Conservation (phyloP, 768 basidiomycete genomes). For the Lentinula guzmanii region DNA sequence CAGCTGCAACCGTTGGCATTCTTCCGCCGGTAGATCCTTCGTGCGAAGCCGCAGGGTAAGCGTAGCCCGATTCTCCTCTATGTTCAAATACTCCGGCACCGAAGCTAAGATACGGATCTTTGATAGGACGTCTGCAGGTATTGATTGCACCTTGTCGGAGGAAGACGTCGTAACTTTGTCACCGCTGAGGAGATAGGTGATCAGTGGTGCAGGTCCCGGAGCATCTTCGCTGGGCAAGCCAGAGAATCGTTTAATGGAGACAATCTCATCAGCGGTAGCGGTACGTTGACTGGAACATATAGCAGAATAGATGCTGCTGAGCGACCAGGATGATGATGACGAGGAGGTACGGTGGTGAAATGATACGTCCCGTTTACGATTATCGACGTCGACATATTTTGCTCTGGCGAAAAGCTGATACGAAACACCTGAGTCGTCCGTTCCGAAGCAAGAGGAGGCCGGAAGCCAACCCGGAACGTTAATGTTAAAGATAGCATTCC, state of each 20-base stretch:
- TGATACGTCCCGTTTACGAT: slow-evolving; percentile 15
- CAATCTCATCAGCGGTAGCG: slow-evolving; percentile 31
- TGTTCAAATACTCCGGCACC: slow-evolving; percentile 48
- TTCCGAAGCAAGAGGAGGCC: slow-evolving; percentile 43
- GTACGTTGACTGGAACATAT: slow-evolving; percentile 41
- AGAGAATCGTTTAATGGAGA: slow-evolving; percentile 51
- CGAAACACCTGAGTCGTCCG: slow-evolving; percentile 48
- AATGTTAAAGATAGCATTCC: slow-evolving; percentile 79
- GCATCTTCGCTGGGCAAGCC: slow-evolving; percentile 29
- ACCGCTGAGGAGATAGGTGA: slow-evolving; percentile 31
- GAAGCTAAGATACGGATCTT: slow-evolving; percentile 62
- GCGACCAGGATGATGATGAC: slow-evolving; percentile 28
- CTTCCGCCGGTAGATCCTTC: slow-evolving; percentile 37
- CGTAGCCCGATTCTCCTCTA: slow-evolving; percentile 42
- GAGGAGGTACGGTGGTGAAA: background rate
- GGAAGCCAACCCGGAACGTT: slow-evolving; percentile 91
- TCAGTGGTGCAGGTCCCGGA: slow-evolving; percentile 24
- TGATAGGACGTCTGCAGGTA: slow-evolving; percentile 49
- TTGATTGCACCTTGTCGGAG: slow-evolving; percentile 18
- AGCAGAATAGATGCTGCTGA: slow-evolving; percentile 51
- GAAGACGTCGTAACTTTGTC: slow-evolving; percentile 11
- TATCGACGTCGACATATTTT: slow-evolving; percentile 45
- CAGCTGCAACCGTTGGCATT: slow-evolving; percentile 52
- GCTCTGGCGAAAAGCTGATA: slow-evolving; percentile 68
- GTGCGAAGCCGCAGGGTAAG: slow-evolving; percentile 58